Percentiles rank a stretch among this genome's conserved stretches.
Evolutionary conservation across 352 stramenopile genomes (phyloP).

Genomic region (Phytophthora sansomeana): DNA sequence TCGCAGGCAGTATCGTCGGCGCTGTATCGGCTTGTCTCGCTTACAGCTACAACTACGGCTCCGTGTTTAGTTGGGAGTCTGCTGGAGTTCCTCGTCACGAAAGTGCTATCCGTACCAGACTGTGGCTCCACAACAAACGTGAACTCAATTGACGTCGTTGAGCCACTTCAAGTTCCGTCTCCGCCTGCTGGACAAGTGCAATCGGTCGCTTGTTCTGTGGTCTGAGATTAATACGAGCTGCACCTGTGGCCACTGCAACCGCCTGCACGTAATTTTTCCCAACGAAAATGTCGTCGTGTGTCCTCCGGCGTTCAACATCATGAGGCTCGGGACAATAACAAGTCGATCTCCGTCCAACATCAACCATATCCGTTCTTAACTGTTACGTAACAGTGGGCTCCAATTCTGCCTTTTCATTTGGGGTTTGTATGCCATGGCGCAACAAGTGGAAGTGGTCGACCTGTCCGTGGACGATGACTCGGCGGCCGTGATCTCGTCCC

Average conservation of each 20-base stretch:
- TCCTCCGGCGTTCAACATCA: no score
- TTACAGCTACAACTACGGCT: constrained; percentile 73
- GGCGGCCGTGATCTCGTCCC: constrained; percentile 17
- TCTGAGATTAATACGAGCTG: no score
- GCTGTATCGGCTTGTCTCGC: constrained; percentile 44
- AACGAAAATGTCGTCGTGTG: no score
- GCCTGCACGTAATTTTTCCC: no score
- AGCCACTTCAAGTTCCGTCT: neutral
- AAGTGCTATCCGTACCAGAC: constrained; percentile 6
- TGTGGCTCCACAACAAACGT: neutral
- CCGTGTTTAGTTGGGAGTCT: constrained; percentile 59
- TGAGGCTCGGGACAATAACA: no score
- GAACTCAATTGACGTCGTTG: no score
- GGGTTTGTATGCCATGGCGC: constrained; percentile 27
- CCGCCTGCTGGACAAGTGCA: no score
- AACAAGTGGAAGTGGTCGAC: constrained; percentile 40
- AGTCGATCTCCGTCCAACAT: no score
- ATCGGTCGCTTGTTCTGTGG: no score
- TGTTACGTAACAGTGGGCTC: constrained; percentile 1
- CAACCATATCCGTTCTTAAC: neutral
- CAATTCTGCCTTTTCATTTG: constrained; percentile 14
- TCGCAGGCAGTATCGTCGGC: constrained; percentile 70
- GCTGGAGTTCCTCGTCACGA: constrained; percentile 56
- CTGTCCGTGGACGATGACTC: constrained; percentile 18
- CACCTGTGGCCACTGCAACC: no score